Evolutionary conservation across 768 basidiomycete species (phyloP).

Genomic region (Hygrophoropsis aurantiaca): DNA sequence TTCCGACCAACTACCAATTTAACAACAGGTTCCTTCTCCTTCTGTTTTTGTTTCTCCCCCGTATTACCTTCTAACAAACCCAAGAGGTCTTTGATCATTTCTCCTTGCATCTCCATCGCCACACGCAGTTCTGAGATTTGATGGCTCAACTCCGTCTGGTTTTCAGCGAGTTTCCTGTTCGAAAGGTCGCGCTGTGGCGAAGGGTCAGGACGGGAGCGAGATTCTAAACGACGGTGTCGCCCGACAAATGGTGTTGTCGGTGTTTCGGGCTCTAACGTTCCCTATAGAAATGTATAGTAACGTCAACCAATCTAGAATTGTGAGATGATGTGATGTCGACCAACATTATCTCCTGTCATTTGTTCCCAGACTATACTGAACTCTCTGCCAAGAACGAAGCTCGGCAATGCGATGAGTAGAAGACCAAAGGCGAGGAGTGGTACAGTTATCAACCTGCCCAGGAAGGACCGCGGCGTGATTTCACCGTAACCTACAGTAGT

Average conservation of each 20-base stretch:
- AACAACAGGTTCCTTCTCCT: slow-evolving; percentile 2
- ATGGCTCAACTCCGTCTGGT: slow-evolving; percentile 62
- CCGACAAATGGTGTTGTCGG: slow-evolving; percentile 12
- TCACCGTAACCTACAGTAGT: slow-evolving; percentile 92
- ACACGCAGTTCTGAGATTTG: slow-evolving; percentile 61
- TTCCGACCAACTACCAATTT: slow-evolving; percentile 2
- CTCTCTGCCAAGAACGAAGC: slow-evolving; percentile 89
- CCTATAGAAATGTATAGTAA: slow-evolving; percentile 2
- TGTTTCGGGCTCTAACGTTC: slow-evolving; percentile 16
- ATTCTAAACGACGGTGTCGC: slow-evolving; percentile 12
- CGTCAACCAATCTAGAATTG: no score
- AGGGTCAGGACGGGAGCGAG: slow-evolving; percentile 10
- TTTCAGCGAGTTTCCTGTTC: slow-evolving; percentile 62
- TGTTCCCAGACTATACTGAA: slow-evolving; percentile 89
- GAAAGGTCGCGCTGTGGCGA: slow-evolving; percentile 42
- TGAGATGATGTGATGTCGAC: slow-evolving; percentile 13
- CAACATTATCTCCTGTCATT: slow-evolving; percentile 58
- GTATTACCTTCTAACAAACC: slow-evolving; percentile 12
- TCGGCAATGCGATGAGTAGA: slow-evolving; percentile 85
- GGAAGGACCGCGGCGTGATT: slow-evolving; percentile 82
- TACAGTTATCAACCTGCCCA: slow-evolving; percentile 84
- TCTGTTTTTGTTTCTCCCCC: slow-evolving; percentile 14
- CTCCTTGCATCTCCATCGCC: slow-evolving; percentile 59
- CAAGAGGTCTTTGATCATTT: slow-evolving; percentile 39
- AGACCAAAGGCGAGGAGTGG: slow-evolving; percentile 87